phyloP scores from a whole-genome alignment of 2,329 filamentous ascomycete species.

The Pyrenochaeta sp. region DNA sequence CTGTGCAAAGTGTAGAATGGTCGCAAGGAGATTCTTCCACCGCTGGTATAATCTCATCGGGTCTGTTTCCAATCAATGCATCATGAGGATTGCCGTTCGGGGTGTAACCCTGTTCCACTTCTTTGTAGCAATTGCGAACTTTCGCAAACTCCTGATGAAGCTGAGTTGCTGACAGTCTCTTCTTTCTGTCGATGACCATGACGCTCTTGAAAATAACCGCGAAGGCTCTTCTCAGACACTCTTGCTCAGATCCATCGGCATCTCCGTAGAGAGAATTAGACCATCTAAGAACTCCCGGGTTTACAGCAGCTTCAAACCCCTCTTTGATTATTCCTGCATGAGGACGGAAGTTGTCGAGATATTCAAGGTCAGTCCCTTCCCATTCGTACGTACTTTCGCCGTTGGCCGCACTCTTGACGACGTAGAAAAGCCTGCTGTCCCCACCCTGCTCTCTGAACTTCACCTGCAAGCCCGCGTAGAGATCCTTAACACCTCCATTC shows the following conservation, averaged over 20 bases:
- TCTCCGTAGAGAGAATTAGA: neutral
- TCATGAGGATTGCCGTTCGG: too few species aligned
- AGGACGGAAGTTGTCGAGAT: neutral
- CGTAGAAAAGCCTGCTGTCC: neutral
- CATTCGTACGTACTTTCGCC: neutral
- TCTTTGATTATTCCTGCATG: neutral
- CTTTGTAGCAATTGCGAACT: neutral
- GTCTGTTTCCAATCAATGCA: too few species aligned
- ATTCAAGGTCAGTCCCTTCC: neutral
- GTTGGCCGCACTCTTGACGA: neutral
- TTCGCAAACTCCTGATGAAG: neutral
- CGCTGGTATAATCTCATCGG: too few species aligned
- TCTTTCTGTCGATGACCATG: neutral
- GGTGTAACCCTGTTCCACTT: neutral
- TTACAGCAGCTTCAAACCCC: neutral
- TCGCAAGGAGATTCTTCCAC: neutral
- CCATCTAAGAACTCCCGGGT: neutral
- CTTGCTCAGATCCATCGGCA: neutral
- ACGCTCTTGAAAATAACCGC: neutral
- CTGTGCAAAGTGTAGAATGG: neutral
- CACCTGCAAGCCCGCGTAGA: neutral
- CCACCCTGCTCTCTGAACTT: neutral
- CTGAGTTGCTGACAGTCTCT: neutral
- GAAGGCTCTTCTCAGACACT: neutral
- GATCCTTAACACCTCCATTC: neutral